Conservation (phyloP, 495 filamentous ascomycete species). For the Penicillium roqueforti region DNA sequence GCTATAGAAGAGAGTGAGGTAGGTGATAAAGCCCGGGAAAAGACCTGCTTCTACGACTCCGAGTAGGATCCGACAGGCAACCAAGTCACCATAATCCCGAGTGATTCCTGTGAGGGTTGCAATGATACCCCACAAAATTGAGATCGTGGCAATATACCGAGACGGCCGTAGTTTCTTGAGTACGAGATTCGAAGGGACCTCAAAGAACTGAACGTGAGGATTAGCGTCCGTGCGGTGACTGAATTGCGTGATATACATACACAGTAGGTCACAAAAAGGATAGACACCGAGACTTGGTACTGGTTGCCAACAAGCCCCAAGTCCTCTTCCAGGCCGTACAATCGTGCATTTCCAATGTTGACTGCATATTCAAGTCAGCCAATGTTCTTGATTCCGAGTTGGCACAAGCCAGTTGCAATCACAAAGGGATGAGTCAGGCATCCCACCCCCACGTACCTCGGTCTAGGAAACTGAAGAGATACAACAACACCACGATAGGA, state of each 20-base stretch:
- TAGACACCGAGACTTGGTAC: constrained; percentile 66
- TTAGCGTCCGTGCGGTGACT: neutral
- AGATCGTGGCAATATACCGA: constrained; percentile 62
- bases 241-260: constrained; percentile 29
- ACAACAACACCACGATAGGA: constrained; percentile 57
- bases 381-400: neutral
- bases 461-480: constrained; percentile 65
- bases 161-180: constrained; percentile 76
- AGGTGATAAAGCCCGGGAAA: constrained; percentile 57
- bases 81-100: constrained; percentile 52
- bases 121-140: constrained; percentile 63
- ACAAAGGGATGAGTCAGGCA: constrained; percentile 13
- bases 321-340: constrained; percentile 66
- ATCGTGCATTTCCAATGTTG: constrained; percentile 72
- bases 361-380: constrained; percentile 40
- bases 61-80: constrained; percentile 52
- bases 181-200: constrained; percentile 62
- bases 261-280: constrained; percentile 68
- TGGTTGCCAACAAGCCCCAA: constrained; percentile 57
- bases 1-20: constrained; percentile 72
- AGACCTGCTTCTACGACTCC: constrained; percentile 55
- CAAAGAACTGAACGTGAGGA: constrained; percentile 29
- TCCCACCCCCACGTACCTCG: constrained; percentile 31
- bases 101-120: constrained; percentile 65
- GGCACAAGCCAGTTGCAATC: constrained; percentile 6